phyloP scores from a whole-genome alignment of 257 asterid species.

The Salvia splendens region DNA sequence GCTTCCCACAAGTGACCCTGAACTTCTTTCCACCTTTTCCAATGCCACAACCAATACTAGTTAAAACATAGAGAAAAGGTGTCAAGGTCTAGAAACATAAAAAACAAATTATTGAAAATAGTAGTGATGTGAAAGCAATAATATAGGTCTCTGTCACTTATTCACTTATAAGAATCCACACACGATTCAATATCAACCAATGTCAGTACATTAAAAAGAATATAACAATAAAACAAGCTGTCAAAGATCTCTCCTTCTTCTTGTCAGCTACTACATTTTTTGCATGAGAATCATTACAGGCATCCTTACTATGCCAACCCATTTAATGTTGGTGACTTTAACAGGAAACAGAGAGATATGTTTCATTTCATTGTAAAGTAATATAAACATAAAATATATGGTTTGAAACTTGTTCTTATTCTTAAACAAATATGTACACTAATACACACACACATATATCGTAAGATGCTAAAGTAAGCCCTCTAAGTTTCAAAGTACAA shows the following conservation, averaged over 20 bases:
- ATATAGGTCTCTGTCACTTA: background rate
- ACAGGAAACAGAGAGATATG: slow-evolving; percentile 4
- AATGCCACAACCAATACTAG: slow-evolving; percentile 88
- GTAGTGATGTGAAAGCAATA: slow-evolving; percentile 20
- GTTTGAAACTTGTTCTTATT: background rate
- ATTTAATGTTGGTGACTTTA: slow-evolving; percentile 7
- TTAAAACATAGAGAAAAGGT: slow-evolving; percentile 29
- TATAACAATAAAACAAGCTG: slow-evolving; percentile 3
- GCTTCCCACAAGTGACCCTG: slow-evolving; percentile 89
- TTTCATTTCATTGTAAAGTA: background rate
- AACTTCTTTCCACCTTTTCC: slow-evolving; percentile 84
- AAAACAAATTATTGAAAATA: slow-evolving; percentile 12
- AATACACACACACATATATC: too few species aligned
- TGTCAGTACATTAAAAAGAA: slow-evolving; percentile 17
- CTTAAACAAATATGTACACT: background rate
- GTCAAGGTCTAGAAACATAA: slow-evolving; percentile 23
- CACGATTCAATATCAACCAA: slow-evolving; percentile 1
- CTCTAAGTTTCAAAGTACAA: slow-evolving; percentile 15
- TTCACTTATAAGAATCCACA: slow-evolving; percentile 6
- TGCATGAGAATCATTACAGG: slow-evolving; percentile 25
- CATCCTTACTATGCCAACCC: slow-evolving; percentile 12
- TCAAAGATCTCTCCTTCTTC: background rate
- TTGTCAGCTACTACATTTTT: slow-evolving; percentile 2
- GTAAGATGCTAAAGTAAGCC: background rate
- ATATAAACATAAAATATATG: background rate